These are phyloP conservation scores for Lathyrus tuberosus DNA, from an alignment of 306 rosid genomes.

Conservation along the genomic window DNA sequence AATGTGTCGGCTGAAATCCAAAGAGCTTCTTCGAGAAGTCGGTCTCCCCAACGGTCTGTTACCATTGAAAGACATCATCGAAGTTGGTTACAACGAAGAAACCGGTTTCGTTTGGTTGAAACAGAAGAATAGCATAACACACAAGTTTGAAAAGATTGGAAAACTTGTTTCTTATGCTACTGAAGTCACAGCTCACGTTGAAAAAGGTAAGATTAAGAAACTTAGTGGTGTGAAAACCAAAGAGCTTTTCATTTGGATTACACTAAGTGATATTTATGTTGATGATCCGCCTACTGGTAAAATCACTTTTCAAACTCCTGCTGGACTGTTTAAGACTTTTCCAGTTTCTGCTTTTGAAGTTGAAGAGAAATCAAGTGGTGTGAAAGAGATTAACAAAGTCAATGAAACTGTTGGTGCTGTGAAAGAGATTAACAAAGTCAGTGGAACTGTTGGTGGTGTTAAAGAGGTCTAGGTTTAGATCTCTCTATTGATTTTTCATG, in stretches of 20 bases:
- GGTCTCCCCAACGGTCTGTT: slow-evolving; percentile 72
- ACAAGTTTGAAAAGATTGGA: slow-evolving; percentile 81
- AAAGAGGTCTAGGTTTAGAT: slow-evolving; percentile 45
- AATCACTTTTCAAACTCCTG: slow-evolving; percentile 66
- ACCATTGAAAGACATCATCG: slow-evolving; percentile 74
- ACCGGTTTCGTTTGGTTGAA: slow-evolving; percentile 87
- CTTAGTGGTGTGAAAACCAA: slow-evolving; percentile 82
- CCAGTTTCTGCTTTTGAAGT: slow-evolving; percentile 65
- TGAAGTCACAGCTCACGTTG: slow-evolving; percentile 72
- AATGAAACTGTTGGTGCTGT: slow-evolving; percentile 38
- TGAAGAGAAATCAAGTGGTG: slow-evolving; percentile 34
- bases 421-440: slow-evolving; percentile 28
- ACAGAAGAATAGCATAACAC: slow-evolving; percentile 64
- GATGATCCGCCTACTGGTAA: slow-evolving; percentile 78
- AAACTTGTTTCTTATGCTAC: slow-evolving; percentile 61
- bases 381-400: slow-evolving; percentile 25
- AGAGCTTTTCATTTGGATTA: slow-evolving; percentile 84
- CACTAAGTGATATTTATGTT: slow-evolving; percentile 62
- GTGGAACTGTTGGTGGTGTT: slow-evolving; percentile 36
- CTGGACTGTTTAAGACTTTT: slow-evolving; percentile 65
- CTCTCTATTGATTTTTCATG: no score
- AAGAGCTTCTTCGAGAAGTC: slow-evolving; percentile 58
- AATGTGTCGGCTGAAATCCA: slow-evolving; percentile 63
- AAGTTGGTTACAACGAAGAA: slow-evolving; percentile 70
- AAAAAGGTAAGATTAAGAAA: slow-evolving; percentile 66